phyloP scores from a whole-genome alignment of 768 basidiomycete genomes.

The Tylopilus rubrobrunneus region DNA sequence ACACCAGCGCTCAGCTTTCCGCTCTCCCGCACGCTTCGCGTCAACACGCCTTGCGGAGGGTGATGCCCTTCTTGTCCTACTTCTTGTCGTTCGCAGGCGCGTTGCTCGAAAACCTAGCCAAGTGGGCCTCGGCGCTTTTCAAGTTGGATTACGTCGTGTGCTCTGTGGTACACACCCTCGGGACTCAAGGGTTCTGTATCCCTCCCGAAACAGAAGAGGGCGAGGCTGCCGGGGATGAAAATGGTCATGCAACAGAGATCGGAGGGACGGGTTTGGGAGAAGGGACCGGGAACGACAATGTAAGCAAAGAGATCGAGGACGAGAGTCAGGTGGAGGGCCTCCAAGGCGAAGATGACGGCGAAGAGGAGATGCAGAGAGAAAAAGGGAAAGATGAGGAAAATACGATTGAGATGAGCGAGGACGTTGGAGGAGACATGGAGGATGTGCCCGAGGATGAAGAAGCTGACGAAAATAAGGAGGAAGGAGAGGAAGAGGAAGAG shows the following conservation, averaged over 20 bases:
- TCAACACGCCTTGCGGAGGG: constrained; percentile 36
- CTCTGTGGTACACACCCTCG: constrained; percentile 67
- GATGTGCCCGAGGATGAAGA: constrained; percentile 63
- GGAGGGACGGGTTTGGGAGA: constrained; percentile 88
- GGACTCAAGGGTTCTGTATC: constrained; percentile 88
- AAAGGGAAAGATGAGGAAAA: constrained; percentile 56
- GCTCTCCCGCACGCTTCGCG: constrained; percentile 31
- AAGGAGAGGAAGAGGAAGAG: constrained; percentile 44
- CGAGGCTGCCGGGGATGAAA: constrained; percentile 43
- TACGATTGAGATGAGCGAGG: constrained; percentile 87
- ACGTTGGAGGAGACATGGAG: constrained; percentile 84
- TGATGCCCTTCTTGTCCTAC: constrained; percentile 72
- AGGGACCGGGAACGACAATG: constrained; percentile 80
- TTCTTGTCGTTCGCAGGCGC: constrained; percentile 57
- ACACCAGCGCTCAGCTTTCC: constrained; percentile 38
- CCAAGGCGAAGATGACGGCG: constrained; percentile 55
- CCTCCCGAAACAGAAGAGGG: constrained; percentile 72
- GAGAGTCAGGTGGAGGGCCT: constrained; percentile 96
- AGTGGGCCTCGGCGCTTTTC: constrained; percentile 75
- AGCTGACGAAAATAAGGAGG: constrained; percentile 42
- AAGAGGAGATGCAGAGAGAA: constrained; percentile 32
- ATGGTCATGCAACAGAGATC: constrained; percentile 37
- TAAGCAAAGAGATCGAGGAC: constrained; percentile 93
- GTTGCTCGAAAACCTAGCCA: constrained; percentile 52
- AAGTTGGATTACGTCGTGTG: constrained; percentile 80